Percentiles rank a stretch among this genome's conserved stretches.
phyloP scores from a whole-genome alignment of 2,329 filamentous ascomycete species.

The Fusarium sp. region DNA sequence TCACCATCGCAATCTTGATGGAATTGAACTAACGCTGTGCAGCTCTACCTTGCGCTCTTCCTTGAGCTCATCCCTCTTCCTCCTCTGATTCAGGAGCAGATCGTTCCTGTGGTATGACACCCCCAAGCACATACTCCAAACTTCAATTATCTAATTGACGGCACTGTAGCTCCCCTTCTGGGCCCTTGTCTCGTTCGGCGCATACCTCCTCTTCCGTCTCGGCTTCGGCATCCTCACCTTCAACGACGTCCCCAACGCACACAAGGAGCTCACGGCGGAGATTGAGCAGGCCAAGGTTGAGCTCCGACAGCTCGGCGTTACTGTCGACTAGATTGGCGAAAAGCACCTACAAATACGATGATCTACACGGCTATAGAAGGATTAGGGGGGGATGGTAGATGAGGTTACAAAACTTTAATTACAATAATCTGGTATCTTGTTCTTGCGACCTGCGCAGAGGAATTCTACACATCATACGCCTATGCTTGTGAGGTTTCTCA shows the following conservation, averaged over 20 bases:
- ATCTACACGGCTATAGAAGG: conserved; percentile 37
- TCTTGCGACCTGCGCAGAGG: conserved; percentile 23
- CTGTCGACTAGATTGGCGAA: conserved; percentile 69
- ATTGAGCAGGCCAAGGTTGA: conserved; percentile 81
- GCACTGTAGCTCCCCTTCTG: conserved; percentile 83
- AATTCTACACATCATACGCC: neutral
- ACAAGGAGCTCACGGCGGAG: conserved; percentile 87
- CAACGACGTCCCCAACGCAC: conserved; percentile 92
- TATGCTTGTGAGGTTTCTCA: neutral
- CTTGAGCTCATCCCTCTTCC: conserved; percentile 86
- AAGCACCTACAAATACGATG: neutral
- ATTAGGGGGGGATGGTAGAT: neutral
- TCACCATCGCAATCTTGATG: rapidly evolving
- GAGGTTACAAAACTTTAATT: conserved; percentile 33
- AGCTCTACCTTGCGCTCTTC: conserved; percentile 92
- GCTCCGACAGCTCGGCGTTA: conserved; percentile 77
- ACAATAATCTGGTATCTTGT: conserved; percentile 25
- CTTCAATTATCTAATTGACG: neutral
- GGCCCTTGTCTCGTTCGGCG: conserved; percentile 88
- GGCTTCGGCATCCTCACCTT: conserved; percentile 95
- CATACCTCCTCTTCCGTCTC: conserved; percentile 90
- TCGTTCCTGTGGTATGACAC: conserved; percentile 73
- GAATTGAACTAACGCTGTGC: conserved; percentile 31
- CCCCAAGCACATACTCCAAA: neutral
- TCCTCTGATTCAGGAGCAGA: conserved; percentile 78